Evolutionary conservation across 352 stramenopile species (phyloP).

Genomic region (Pseudoperonospora humuli): DNA sequence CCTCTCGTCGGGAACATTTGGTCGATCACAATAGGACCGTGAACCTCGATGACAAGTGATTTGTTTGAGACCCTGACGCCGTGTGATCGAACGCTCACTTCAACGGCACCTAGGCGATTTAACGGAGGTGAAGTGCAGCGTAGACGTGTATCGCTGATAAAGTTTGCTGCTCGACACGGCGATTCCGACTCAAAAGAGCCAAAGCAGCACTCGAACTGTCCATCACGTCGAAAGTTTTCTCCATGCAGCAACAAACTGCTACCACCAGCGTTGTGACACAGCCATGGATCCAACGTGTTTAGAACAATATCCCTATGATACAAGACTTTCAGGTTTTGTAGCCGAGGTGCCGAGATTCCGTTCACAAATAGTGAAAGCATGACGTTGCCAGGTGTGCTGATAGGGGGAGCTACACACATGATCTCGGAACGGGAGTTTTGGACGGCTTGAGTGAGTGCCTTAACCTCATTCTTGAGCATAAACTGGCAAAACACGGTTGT

Average conservation of each 20-base stretch:
- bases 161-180: conserved; percentile 17
- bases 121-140: conserved; percentile 25
- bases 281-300: conserved; percentile 33
- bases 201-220: conserved; percentile 54
- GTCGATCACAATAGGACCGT: conserved; percentile 21
- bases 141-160: conserved; percentile 29
- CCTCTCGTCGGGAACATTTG: conserved; percentile 23
- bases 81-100: conserved; percentile 21
- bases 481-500: conserved; percentile 29
- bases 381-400: conserved; percentile 4
- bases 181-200: background rate
- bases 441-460: background rate
- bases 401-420: conserved; percentile 18
- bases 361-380: conserved; percentile 25
- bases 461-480: background rate
- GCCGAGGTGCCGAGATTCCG: conserved; percentile 14
- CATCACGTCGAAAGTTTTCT: conserved; percentile 28
- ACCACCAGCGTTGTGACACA: conserved; percentile 39
- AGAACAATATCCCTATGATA: conserved; percentile 30
- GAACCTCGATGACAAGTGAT: conserved; percentile 20
- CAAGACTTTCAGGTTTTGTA: conserved; percentile 20
- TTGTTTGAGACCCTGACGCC: background rate
- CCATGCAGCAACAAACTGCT: conserved; percentile 14
- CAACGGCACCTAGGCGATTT: background rate
- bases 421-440: conserved; percentile 19